phyloP scores from a whole-genome alignment of 2,329 filamentous ascomycete genomes.

The Aspergillus tubingensis region DNA sequence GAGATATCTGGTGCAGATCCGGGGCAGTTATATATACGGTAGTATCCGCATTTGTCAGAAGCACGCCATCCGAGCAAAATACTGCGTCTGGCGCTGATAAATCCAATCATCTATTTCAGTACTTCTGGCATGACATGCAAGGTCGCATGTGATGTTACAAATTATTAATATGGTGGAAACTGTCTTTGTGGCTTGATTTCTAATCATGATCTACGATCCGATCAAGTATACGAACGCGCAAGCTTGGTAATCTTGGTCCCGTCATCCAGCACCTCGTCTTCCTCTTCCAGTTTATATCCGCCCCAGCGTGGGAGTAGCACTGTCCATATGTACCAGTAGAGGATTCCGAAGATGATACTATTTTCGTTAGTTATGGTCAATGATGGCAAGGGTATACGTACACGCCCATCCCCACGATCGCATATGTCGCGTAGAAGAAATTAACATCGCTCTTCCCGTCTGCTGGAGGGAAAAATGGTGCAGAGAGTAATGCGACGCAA shows the following conservation, averaged over 20 bases:
- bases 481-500: conserved; percentile 57
- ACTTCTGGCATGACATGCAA: background rate
- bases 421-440: conserved; percentile 57
- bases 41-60: conserved; percentile 33
- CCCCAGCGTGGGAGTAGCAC: conserved; percentile 60
- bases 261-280: conserved; percentile 61
- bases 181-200: background rate
- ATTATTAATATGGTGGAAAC: background rate
- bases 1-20: background rate
- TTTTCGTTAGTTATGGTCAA: conserved; percentile 15
- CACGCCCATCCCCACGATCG: conserved; percentile 51
- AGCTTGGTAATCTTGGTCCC: conserved; percentile 68
- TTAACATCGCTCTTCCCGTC: conserved; percentile 49
- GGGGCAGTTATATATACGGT: background rate
- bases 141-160: background rate
- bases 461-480: conserved; percentile 63
- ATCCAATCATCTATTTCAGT: conserved; percentile 15
- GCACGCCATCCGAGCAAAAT: conserved; percentile 34
- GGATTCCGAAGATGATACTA: conserved; percentile 59
- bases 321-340: conserved; percentile 72
- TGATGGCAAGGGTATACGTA: conserved; percentile 37
- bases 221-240: conserved; percentile 29
- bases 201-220: background rate
- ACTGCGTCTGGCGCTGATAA: conserved; percentile 31
- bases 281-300: conserved; percentile 65